Base-by-base conservation (phyloP, 2,329 filamentous ascomycete species). In the Fusarium sp. region DNA sequence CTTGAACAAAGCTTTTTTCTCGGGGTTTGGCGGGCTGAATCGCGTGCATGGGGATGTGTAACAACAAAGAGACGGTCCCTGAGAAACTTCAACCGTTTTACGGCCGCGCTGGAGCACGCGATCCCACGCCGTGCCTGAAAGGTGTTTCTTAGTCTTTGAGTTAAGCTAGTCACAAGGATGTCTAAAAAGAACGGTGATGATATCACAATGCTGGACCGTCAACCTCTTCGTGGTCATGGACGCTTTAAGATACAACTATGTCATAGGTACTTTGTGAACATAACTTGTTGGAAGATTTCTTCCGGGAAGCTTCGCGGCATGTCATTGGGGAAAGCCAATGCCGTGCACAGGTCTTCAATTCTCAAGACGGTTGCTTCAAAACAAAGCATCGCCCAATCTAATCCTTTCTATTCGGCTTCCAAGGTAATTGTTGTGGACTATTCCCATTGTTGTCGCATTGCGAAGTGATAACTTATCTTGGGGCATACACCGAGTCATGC, bases 381-480 rank as follows among this genome's bases (percentile, higher is more conserved):
- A 11, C 37, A 35, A 39, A 41, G 31, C n/a, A 47, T 51, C 40
- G 35, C n/a, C 23, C 25, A 47, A 39, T 51, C 33, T 40, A 39
- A 42, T 33, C 25, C 27, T 49, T 15, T 31, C 15, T 25, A 21
- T 36, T 15, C 11, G 14, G 11, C 21, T 45, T 25, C 27, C 25
- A 39, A 42, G 41, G 18, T 13, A 33, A n/a, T 42, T 23, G 27
- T 29, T 39, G 29, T 25, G 48, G 47, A 17, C 15, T 17, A 23
- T 42, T 37, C 48, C 47, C 39, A 35, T 52, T 46, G 18, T 27
- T 27, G 37, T 42, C 37, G 25, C 56, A 62, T 51, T 23, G 31
- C 37, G 20, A 54, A 50, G 15, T 36, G 25, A 50, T 62, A 46
- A 21, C 58, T 70, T 71, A 72, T 71, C 67, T 40, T 39, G 35